These are phyloP conservation scores for Paramecium pentaurelia DNA, from an alignment of 73 alveolate genomes.

Conservation along the genomic window DNA sequence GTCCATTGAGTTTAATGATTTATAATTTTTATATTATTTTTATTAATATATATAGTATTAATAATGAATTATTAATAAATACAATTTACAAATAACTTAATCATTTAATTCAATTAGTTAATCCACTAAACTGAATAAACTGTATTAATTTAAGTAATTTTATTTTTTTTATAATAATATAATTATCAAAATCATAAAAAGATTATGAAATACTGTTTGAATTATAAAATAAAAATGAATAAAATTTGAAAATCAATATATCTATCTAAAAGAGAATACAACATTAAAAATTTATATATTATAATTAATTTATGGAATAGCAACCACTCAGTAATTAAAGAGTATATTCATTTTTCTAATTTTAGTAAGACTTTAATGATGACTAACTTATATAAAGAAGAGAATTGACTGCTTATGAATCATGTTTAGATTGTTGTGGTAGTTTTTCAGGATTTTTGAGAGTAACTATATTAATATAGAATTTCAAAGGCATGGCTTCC, in stretches of 20 bases:
- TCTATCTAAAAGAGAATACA: neutral
- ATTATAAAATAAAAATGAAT: neutral
- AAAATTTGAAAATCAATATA: neutral
- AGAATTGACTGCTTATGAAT: conserved; percentile 20
- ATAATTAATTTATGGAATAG: neutral
- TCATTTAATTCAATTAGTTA: neutral
- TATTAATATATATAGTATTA: neutral
- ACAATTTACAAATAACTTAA: neutral
- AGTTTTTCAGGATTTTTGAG: conserved; percentile 10
- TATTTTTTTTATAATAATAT: neutral
- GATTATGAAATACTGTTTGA: neutral
- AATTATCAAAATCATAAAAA: neutral
- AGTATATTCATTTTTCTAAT: neutral
- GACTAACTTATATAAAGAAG: neutral
- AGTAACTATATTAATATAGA: neutral
- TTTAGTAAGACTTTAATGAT: neutral
- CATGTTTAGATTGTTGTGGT: conserved; percentile 24
- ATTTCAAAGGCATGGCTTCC: conserved; percentile 45
- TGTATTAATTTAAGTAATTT: neutral
- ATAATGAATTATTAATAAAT: neutral
- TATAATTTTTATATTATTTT: neutral
- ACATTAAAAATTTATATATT: neutral
- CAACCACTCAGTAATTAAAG: neutral
- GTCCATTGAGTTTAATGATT: neutral
- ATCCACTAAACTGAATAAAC: neutral